Base-by-base conservation (phyloP, 805 yeast genomes). In the Vanderwaltozyma verrucispora region DNA sequence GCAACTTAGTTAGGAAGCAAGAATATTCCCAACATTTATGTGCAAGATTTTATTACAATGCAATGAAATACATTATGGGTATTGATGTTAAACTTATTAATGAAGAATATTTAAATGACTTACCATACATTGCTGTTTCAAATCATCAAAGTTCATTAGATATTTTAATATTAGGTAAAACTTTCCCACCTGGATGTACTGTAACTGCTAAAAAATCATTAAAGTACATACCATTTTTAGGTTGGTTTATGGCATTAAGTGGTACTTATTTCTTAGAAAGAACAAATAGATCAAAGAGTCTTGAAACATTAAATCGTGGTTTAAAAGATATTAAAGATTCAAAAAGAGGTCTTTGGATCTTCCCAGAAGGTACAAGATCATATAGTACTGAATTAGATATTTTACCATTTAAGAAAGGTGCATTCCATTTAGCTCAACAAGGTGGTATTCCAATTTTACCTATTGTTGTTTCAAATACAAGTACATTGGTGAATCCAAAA, bases 361-460 rank as follows among this genome's bases (percentile, higher is more conserved):
- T 88, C 69, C 96, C 97, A 19, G 99, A 92, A 62, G 99, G 99
- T 20, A 92, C 98, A 2, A 75, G 99, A 61, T 86, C 96, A 0
- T 82, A 80, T 46, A 63, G 81, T 10, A 62, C 73, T 18, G 69
- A 69, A 26, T 79, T 94, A 35, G 75, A 69, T 3, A 63, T 92
- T 56, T 69, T 86, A 35, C 94, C 95, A 1, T 86, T 92, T 65
- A 92, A 92, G 62, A 92, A 92, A 58, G 99, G 99, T 38, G 96
- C 97, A 0, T 92, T 92, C 77, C 96, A 92, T 62, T 71, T 92
- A 54, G 99, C 99, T 7, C 81, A 83, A 45, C 95, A 87, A 62
- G 94, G 94, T 5, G 76, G 75, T 30, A 77, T 89, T 27, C 97
- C 97, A 15, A 68, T 92, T 35, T 75, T 92, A 18, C 98, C 99